Base-by-base conservation (phyloP, 495 filamentous ascomycete species). In the Trichoderma asperelloides region DNA sequence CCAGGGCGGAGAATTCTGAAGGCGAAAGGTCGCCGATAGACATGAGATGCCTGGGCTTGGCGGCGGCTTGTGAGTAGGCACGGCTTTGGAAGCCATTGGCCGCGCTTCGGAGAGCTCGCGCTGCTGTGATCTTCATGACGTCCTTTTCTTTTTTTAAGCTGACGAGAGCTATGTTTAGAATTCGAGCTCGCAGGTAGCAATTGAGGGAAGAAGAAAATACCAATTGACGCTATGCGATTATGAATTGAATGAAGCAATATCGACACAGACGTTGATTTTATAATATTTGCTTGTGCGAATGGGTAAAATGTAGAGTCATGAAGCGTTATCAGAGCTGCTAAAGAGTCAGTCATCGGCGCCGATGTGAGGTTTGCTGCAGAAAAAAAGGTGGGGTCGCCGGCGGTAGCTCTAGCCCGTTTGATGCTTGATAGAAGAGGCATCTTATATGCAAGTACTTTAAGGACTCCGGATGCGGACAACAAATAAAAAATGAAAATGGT, bases 21-120 rank as follows among this genome's bases (percentile, higher is more conserved):
- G 90, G 81, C 2, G 87, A 88, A 66, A 98, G 84, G 74, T 98
- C 93, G 55, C 87, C 87, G 72, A 96, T 95, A 57, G 92, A 93
- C 71, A 97, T 87, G 33, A 98, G 83, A 82, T 97, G 95, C 33
- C 91, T 87, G 62, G 89, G 90, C 55, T 60, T 60, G 21, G 82
- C 78, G 67, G 72, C 67, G 45, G 40, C 57, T 2, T 72, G 73
- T 57, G 76, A 76, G 62, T 75, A 78, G 49, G 66, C 65, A 62
- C 74, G 72, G 27, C 67, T 63, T 63, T 73, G 73, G 30, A 69
- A 66, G 67, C 65, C 62, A 11, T 45, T 47, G 66, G 37, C 33
- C 8, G 66, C 66, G 40, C 40, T 25, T 30, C 66, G 66, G 57
- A 28, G 49, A 3, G 57, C n/a, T 43, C n/a, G 39, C 27, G 64